Evolutionary conservation across 805 yeast species (phyloP).

Genomic region (Myxozyma neglecta): DNA sequence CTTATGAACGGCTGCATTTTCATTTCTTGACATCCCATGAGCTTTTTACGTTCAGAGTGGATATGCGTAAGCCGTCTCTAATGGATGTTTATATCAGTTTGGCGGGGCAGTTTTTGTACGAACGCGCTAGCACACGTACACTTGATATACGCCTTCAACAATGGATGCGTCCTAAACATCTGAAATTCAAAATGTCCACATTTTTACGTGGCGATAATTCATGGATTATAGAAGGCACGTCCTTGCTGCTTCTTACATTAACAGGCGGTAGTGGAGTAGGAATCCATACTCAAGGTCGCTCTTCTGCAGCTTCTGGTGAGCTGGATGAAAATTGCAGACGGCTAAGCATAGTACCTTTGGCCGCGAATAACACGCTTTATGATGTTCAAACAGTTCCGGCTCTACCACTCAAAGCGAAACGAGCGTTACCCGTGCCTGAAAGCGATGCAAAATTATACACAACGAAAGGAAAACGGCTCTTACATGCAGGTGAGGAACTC

Average conservation of each 20-base stretch:
- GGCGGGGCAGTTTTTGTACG: slow-evolving; percentile 22
- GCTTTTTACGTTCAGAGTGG: slow-evolving; percentile 21
- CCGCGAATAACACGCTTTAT: not conserved
- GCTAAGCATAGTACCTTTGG: not conserved
- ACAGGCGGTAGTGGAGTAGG: slow-evolving; percentile 1
- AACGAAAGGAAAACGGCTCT: slow-evolving; percentile 20
- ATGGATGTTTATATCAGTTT: slow-evolving; percentile 24
- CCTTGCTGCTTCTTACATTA: slow-evolving; percentile 1
- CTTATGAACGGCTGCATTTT: slow-evolving; percentile 20
- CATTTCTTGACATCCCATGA: slow-evolving; percentile 25
- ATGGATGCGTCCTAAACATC: slow-evolving; percentile 20
- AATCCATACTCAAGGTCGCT: not conserved
- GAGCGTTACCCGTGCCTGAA: slow-evolving; percentile 22
- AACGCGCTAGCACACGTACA: slow-evolving; percentile 17
- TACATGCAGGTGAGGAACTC: slow-evolving; percentile 22
- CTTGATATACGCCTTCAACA: slow-evolving; percentile 18
- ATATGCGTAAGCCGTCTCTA: slow-evolving; percentile 11
- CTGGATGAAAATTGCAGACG: not conserved
- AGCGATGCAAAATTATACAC: slow-evolving; percentile 12
- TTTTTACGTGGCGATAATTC: slow-evolving; percentile 19
- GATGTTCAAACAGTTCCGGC: slow-evolving; percentile 25
- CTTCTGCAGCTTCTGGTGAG: not conserved
- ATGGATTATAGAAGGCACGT: slow-evolving; percentile 22
- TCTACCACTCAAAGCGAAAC: slow-evolving; percentile 20
- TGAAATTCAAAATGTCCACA: slow-evolving; percentile 9